A percentile compares a stretch with the other conserved stretches of the same genome.
Evolutionary conservation across 805 yeast species (phyloP).

Genomic region (Wickerhamomyces tratensis): DNA sequence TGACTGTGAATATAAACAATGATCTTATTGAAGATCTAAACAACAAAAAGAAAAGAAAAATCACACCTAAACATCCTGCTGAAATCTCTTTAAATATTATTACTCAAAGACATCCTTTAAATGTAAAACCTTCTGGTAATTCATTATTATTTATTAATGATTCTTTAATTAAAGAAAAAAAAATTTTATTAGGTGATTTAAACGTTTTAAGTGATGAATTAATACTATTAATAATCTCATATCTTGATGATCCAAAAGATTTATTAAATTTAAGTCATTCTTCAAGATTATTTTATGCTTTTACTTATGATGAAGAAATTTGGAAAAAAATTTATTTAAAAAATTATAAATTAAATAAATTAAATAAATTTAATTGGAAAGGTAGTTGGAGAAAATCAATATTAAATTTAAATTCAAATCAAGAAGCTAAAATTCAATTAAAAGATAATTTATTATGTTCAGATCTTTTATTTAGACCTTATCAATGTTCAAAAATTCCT

Average conservation of each 20-base stretch:
- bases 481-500: constrained; percentile 66
- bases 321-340: constrained; percentile 59
- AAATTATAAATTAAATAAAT: constrained; percentile 7
- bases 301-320: constrained; percentile 63
- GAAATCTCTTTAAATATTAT: constrained; percentile 19
- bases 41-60: constrained; percentile 8
- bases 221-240: constrained; percentile 40
- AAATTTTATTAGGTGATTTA: constrained; percentile 42
- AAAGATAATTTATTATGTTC: constrained; percentile 51
- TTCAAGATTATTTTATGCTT: constrained; percentile 65
- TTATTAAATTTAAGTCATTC: constrained; percentile 43
- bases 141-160: constrained; percentile 27
- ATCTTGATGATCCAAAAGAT: constrained; percentile 35
- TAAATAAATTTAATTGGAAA: constrained; percentile 38
- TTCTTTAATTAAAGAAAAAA: constrained; percentile 4
- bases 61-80: constrained; percentile 3
- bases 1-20: no score
- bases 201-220: constrained; percentile 52
- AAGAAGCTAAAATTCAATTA: constrained; percentile 36
- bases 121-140: constrained; percentile 72
- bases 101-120: constrained; percentile 53
- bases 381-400: constrained; percentile 78
- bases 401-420: constrained; percentile 24
- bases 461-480: constrained; percentile 75
- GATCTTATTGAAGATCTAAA: no score